Percentiles rank a stretch among this genome's conserved stretches.
These are phyloP conservation scores for Beauveria sp. DNA, from an alignment of 2,329 filamentous ascomycete species.

Conservation along the genomic window DNA sequence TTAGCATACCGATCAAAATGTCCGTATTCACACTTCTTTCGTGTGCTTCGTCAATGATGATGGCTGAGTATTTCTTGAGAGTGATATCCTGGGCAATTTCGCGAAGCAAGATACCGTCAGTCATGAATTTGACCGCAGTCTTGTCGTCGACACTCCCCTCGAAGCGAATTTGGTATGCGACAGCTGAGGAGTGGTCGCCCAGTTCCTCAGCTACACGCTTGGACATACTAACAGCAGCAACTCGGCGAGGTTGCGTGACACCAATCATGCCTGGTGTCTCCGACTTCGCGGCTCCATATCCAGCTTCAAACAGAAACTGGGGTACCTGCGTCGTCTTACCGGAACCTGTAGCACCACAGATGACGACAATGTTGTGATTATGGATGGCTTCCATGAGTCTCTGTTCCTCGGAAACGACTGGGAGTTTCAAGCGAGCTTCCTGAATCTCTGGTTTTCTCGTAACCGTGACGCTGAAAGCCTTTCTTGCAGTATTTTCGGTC, in stretches of 20 bases:
- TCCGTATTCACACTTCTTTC: conserved; percentile 97
- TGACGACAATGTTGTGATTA: conserved; percentile 79
- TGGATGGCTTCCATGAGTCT: conserved; percentile 97
- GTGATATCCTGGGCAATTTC: conserved; percentile 88
- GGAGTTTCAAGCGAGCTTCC: conserved; percentile 67
- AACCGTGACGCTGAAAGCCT: conserved; percentile 69
- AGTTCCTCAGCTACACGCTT: conserved; percentile 84
- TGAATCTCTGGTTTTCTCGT: conserved; percentile 67
- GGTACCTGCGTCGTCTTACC: conserved; percentile 97
- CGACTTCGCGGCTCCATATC: conserved; percentile 71
- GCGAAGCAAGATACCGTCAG: conserved; percentile 86
- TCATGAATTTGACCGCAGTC: conserved; percentile 98
- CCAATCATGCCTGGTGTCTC: conserved; percentile 88
- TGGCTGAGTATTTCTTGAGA: conserved; percentile 81
- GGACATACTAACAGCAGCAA: conserved; percentile 94
- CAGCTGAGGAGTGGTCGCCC: conserved; percentile 64
- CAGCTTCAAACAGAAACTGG: conserved; percentile 90
- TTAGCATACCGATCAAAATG: conserved; percentile 95
- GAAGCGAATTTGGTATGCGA: conserved; percentile 93
- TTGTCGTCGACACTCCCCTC: conserved; percentile 73
- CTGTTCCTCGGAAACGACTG: conserved; percentile 91
- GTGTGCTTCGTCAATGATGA: conserved; percentile 95
- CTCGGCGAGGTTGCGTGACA: conserved; percentile 87
- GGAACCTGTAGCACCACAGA: conserved; percentile 92
- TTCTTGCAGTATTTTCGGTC: conserved; percentile 53